These are phyloP conservation scores for Dioszegia aurantiaca DNA, from an alignment of 768 basidiomycete species.

Conservation along the genomic window DNA sequence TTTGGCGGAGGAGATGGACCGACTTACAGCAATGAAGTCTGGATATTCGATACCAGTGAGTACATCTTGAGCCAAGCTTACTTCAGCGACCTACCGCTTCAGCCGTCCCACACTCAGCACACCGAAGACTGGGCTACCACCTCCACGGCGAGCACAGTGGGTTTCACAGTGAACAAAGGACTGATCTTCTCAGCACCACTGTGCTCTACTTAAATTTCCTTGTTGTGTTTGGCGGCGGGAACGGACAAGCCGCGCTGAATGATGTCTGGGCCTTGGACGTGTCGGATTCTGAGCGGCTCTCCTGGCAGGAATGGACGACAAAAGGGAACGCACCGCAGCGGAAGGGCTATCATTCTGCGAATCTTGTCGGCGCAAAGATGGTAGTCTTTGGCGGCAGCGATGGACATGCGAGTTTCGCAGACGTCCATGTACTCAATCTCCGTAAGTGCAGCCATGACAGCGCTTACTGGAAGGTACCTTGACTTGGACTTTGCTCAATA, in stretches of 20 bases:
- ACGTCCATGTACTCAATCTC: conserved; percentile 81
- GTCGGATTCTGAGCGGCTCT: conserved; percentile 55
- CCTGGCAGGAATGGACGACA: conserved; percentile 64
- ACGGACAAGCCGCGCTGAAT: conserved; percentile 81
- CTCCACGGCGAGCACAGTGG: conserved; percentile 74
- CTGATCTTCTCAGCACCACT: conserved; percentile 56
- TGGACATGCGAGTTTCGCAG: conserved; percentile 79
- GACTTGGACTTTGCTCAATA: conserved; percentile 50
- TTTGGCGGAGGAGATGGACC: conserved; percentile 85
- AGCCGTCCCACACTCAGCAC: conserved; percentile 43
- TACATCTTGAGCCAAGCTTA: conserved; percentile 7
- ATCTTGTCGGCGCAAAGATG: conserved; percentile 79
- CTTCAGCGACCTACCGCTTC: conserved; percentile 47
- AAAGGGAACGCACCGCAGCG: conserved; percentile 54
- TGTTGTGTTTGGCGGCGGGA: conserved; percentile 91
- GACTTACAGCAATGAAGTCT: conserved; percentile 76
- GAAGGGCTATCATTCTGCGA: conserved; percentile 83
- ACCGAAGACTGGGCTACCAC: conserved; percentile 49
- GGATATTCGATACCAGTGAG: conserved; percentile 72
- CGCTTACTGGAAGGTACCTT: conserved; percentile 42
- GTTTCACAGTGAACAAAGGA: no score
- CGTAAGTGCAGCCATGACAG: conserved; percentile 57
- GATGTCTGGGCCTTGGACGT: conserved; percentile 87
- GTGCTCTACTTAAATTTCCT: conserved; percentile 69
- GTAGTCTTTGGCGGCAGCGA: conserved; percentile 88